Evolutionary conservation across 345 rosid genomes (phyloP), one percentile per base, ranked within the genome.

Genomic region (Turnera subulata): DNA sequence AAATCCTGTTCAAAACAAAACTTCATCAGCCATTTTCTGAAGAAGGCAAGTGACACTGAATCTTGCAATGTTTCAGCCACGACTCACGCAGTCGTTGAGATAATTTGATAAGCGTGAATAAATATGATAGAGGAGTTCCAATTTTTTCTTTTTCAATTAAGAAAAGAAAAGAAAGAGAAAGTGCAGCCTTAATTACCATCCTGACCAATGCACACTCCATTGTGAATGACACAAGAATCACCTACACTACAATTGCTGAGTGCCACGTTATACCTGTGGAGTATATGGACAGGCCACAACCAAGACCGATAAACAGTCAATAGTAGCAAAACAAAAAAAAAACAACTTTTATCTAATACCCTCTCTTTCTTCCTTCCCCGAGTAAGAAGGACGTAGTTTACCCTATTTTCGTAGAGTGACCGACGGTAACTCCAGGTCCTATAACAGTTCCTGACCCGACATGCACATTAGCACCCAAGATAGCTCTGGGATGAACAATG

Each of bases 191-290:
- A 20, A 76, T 65, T 65, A 89, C 96, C 96, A 78, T 91, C 94
- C 75, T 91, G 95, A 74, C 98, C 98, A 14, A 91, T 70, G 77
- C 92, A 81, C 15, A 64, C 92, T 46, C 98, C 98, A 74, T 73
- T 77, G 69, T 88, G 88, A 37, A 88, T 66, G 20, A 71, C 68
- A 75, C 96, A 85, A 8, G 74, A 82, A 64, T 82, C 81, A 11
- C 96, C 95, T 38, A 91, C 55, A 47, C 42, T 61, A 69, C 96
- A 84, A 59, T 91, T 86, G 57, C 75, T 67, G 14, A 89, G 80
- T 6, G 84, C 78, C 51, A 78, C 84, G 70, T 78, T 81, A 60
- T 82, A 86, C 63, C 97, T 89, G 74, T 2, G 58, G 16, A 59
- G 19, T 47, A 48, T 7, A 50, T 2, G 26, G 1, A 32, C 39